Base-by-base conservation (phyloP, 345 rosid genomes). In the Ceriops zippeliana region DNA sequence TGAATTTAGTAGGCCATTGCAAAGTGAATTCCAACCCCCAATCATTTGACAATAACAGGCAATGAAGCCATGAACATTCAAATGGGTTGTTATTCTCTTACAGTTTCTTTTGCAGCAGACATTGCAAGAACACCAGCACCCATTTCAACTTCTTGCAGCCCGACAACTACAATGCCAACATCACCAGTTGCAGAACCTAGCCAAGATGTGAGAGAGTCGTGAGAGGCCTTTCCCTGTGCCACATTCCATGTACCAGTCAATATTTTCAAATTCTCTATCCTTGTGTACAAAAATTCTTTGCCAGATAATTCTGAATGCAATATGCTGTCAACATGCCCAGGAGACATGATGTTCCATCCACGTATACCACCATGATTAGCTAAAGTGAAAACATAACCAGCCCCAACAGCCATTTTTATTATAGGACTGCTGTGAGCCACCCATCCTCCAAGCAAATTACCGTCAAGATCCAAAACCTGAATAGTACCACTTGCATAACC, bases 81-180 rank as follows among this genome's bases (percentile, higher is more conserved):
- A 42, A 42, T 13, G 49, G 49, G 17, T 3, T 3, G 49, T 42
- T 13, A 42, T 13, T 38, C 17, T 76, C 98, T 84, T 87, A 95
- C 98, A 61, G 97, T 87, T 86, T 95, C 99, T 75, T 95, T 95
- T 42, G 98, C 99, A 4, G 99, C 96, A 26, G 99, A 95, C 96
- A 91, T 91, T 59, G 99, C 99, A 53, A 95, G 90, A 73, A 91
- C 89, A 59, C 96, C 97, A 5, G 99, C 97, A 4, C 98, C 97
- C 99, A 95, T 95, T 66, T 95, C 99, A n/a, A 95, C 96, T 77
- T 91, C 99, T 78, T 95, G 99, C 84, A 92, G 81, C 56, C 99
- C 99, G 68, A 90, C 80, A 61, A 89, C 98, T 38, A 91, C 84
- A 71, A 95, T 90, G 53, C 96, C 96, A 68, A 83, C 96, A 71